phyloP scores from a whole-genome alignment of 805 yeast species.

The Lachancea quebecensis region DNA sequence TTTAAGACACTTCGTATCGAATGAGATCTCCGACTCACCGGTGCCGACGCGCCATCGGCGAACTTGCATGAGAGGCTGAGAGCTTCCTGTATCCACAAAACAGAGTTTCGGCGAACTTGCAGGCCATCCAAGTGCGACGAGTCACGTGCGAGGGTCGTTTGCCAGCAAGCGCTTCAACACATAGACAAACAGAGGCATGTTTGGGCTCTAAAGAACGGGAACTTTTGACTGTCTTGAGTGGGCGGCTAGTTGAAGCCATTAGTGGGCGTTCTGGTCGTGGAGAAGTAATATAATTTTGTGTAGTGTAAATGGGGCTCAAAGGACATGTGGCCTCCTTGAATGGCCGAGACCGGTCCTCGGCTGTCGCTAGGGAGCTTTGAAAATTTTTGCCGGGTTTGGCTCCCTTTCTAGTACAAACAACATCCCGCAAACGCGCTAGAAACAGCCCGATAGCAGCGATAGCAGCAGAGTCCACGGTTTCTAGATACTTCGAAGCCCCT shows the following conservation, averaged over 20 bases:
- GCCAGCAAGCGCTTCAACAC: not conserved
- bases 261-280: no score
- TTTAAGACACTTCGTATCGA: no score
- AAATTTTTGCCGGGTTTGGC: not conserved
- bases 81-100: no score
- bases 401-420: not conserved
- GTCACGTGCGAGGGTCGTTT: not conserved
- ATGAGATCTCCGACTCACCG: no score
- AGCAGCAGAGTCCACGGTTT: not conserved
- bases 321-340: no score
- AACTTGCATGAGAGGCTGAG: no score
- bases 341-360: not conserved
- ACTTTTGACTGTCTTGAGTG: not conserved
- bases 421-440: not conserved
- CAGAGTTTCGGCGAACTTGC: slow-evolving; percentile 2
- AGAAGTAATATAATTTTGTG: no score
- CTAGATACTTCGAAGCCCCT: not conserved
- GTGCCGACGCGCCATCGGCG: no score
- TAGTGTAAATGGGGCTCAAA: no score
- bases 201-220: not conserved
- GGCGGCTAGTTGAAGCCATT: not conserved
- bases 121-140: not conserved
- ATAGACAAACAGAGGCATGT: not conserved
- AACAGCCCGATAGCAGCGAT: not conserved
- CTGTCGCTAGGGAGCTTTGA: not conserved